Base-by-base conservation (phyloP, 202 grass and related monocot species). In the Zoysia matrella region DNA sequence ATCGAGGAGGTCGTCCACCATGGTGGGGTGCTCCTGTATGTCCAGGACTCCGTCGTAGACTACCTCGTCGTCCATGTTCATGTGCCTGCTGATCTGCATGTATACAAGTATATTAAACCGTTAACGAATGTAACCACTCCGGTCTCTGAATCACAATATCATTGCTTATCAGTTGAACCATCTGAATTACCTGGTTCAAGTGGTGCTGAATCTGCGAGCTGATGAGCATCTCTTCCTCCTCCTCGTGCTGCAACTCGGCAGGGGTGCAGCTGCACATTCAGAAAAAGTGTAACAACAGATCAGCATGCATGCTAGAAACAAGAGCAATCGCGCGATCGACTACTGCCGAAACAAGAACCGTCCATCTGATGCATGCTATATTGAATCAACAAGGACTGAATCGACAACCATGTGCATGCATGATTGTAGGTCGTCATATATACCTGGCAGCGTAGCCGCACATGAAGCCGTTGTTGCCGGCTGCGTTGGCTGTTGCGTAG, bases 41-140 rank as follows among this genome's bases (percentile, higher is more conserved):
- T 4, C 81, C 11, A 39, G 11, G 69, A 48, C 84, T 16, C 22
- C 75, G 1, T 46, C 60, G 71, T 54, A 68, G 11, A 18, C 73
- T 54, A 40, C 72, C 53, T 88, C 79, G 47, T 99, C 87, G 2
- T 94, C 83, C 79, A 71, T 75, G 67, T 52, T 86, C 87, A 87
- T 78, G 67, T 88, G 78, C 87, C 90, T 74, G 83, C 63, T 87
- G 75, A 80, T 93, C 91, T 96, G 84, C 74, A 44, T 5, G n/a
- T 7, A 30, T 7, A 50, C 15, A 22, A 22, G 22, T 22, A 22
- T 22, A 22, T 22, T 3, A 12, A 12, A 7, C 0, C 3, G 2
- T 30, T 14, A 4, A 61, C 49, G 48, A 60, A 47, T 47, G 41
- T 44, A 57, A 44, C 51, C 1, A 52, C 18, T 52, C 48, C 11